Conservation (phyloP, 768 basidiomycete species). For the Clitopilus passeckerianus region DNA sequence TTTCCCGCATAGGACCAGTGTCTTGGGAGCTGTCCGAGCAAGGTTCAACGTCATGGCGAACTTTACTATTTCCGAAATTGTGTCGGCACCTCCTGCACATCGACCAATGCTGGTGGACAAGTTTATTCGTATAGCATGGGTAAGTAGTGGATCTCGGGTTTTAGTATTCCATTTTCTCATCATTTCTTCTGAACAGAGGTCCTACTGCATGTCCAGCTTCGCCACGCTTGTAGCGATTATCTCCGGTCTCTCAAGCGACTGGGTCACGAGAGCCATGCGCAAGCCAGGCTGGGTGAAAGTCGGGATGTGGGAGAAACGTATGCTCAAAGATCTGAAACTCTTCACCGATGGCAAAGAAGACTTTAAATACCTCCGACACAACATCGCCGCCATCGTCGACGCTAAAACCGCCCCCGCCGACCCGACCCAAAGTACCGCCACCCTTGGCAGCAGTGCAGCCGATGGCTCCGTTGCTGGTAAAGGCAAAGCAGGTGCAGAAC, state of each 20-base stretch:
- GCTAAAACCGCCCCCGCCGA: slow-evolving; percentile 49
- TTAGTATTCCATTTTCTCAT: slow-evolving; percentile 1
- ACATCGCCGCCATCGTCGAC: slow-evolving; percentile 60
- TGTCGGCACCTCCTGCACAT: slow-evolving; percentile 64
- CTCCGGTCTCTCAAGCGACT: slow-evolving; percentile 64
- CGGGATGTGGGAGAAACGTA: slow-evolving; percentile 64
- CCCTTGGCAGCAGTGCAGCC: slow-evolving; percentile 41
- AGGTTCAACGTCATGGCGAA: slow-evolving; percentile 83
- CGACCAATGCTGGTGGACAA: slow-evolving; percentile 65
- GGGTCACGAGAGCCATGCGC: slow-evolving; percentile 63
- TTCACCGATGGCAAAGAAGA: slow-evolving; percentile 62
- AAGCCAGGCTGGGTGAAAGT: slow-evolving; percentile 60
- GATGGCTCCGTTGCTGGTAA: slow-evolving; percentile 34
- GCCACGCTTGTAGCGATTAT: slow-evolving; percentile 78
- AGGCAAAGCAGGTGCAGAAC: slow-evolving; percentile 31
- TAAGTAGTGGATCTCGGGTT: slow-evolving; percentile 28
- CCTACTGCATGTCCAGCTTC: slow-evolving; percentile 73
- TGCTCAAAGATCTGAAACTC: slow-evolving; percentile 65
- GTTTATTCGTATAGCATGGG: slow-evolving; percentile 85
- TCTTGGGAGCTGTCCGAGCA: slow-evolving; percentile 68
- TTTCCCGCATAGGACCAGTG: slow-evolving; percentile 58
- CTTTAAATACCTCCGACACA: slow-evolving; percentile 70
- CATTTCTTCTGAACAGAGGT: slow-evolving; percentile 50
- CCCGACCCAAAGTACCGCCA: slow-evolving; percentile 45
- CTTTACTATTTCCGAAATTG: slow-evolving; percentile 78